phyloP scores from a whole-genome alignment of 768 basidiomycete genomes.

The Infundibulicybe gibba region DNA sequence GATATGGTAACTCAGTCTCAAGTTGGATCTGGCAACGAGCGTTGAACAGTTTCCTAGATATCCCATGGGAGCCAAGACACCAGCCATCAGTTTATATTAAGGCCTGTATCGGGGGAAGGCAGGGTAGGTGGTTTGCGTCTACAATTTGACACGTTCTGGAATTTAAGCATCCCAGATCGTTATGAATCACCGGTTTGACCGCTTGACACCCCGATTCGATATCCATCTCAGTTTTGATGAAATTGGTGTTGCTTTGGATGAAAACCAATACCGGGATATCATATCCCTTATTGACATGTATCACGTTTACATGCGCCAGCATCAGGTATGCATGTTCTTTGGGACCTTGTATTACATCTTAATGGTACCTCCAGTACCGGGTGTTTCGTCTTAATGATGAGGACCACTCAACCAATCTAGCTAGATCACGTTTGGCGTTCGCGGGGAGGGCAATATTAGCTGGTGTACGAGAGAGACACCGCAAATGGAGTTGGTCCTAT shows the following conservation, averaged over 20 bases:
- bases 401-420: conserved; percentile 54
- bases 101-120: conserved; percentile 94
- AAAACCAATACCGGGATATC: conserved; percentile 90
- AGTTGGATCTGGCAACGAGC: not conserved
- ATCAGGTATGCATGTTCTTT: conserved; percentile 47
- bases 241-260: conserved; percentile 88
- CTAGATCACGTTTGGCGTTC: conserved; percentile 71
- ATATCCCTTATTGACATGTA: conserved; percentile 96
- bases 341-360: not conserved
- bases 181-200: conserved; percentile 77
- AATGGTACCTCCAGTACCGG: conserved; percentile 60
- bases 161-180: conserved; percentile 49
- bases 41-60: conserved; percentile 27
- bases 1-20: conserved; percentile 50
- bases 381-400: conserved; percentile 70
- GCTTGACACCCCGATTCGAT: conserved; percentile 80
- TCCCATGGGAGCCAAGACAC: conserved; percentile 43
- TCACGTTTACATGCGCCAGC: conserved; percentile 87
- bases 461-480: conserved; percentile 78
- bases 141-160: conserved; percentile 2
- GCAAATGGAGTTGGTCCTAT: conserved; percentile 90
- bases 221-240: conserved; percentile 87
- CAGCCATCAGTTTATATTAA: conserved; percentile 89
- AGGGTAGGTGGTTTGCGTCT: conserved; percentile 45
- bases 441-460: conserved; percentile 77